phyloP scores from a whole-genome alignment of 2,329 filamentous ascomycete species.

The Aspergillus aculeatus region DNA sequence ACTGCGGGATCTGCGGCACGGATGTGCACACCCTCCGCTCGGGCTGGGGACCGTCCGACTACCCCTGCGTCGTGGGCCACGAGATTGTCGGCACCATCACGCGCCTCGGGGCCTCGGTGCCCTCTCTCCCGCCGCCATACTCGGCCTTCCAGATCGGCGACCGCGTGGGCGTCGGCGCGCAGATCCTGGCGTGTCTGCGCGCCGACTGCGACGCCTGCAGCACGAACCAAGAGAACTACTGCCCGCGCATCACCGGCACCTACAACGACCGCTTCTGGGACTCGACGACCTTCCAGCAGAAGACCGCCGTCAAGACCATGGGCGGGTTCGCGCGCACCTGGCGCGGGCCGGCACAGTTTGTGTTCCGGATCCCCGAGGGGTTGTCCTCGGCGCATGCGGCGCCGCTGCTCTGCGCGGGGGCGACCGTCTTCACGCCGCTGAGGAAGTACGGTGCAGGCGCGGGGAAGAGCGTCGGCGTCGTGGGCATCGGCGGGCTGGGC shows the following conservation, averaged over 20 bases:
- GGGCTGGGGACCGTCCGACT: constrained; percentile 44
- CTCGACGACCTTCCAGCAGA: neutral
- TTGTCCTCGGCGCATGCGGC: constrained; percentile 55
- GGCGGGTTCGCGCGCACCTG: constrained; percentile 60
- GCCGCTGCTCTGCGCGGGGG: constrained; percentile 74
- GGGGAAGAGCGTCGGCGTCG: constrained; percentile 68
- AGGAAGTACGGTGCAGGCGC: constrained; percentile 65
- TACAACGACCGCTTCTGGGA: constrained; percentile 36
- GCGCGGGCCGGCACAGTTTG: constrained; percentile 59
- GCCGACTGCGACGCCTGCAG: constrained; percentile 44
- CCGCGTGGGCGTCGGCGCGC: constrained; percentile 63
- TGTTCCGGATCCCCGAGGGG: constrained; percentile 55
- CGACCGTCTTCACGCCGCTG: constrained; percentile 71
- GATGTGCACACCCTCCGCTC: constrained; percentile 60
- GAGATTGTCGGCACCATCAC: constrained; percentile 63
- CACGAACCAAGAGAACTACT: constrained; percentile 42
- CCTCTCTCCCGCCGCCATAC: constrained; percentile 16
- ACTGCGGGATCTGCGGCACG: constrained; percentile 66
- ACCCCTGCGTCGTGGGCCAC: constrained; percentile 59
- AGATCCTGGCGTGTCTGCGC: constrained; percentile 54
- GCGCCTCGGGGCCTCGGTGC: constrained; percentile 50
- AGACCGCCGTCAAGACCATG: constrained; percentile 32
- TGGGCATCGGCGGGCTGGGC: constrained; percentile 71
- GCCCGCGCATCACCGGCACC: constrained; percentile 36
- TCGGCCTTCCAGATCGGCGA: constrained; percentile 58